These are phyloP conservation scores for Suhomyces faveliae DNA, from an alignment of 805 yeast species.

Conservation along the genomic window DNA sequence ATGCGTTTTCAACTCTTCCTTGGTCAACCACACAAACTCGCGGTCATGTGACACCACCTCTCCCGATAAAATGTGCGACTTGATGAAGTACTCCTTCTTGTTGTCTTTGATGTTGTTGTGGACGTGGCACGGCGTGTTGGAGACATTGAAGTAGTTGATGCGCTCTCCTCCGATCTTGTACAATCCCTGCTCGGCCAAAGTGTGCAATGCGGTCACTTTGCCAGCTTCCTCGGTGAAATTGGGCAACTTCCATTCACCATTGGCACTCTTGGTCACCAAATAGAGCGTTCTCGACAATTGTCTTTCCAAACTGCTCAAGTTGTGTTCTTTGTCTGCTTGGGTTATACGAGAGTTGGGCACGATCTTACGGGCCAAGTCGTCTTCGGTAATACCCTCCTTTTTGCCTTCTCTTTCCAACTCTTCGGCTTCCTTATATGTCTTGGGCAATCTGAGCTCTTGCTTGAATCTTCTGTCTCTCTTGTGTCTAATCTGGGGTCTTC, in stretches of 20 bases:
- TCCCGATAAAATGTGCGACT: conserved; percentile 88
- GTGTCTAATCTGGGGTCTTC: conserved; percentile 81
- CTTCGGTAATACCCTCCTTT: conserved; percentile 20
- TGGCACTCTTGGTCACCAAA: conserved; percentile 54
- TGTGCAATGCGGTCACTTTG: conserved; percentile 56
- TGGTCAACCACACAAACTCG: conserved; percentile 80
- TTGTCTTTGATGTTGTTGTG: conserved; percentile 39
- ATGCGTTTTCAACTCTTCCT: conserved; percentile 64
- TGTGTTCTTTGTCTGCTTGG: conserved; percentile 66
- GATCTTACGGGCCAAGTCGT: conserved; percentile 66
- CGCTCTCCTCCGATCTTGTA: conserved; percentile 67
- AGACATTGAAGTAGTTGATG: conserved; percentile 88
- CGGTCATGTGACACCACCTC: conserved; percentile 48
- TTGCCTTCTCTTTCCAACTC: conserved; percentile 17
- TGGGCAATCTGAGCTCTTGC: conserved; percentile 77
- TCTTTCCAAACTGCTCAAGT: conserved; percentile 72
- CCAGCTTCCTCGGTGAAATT: conserved; percentile 45
- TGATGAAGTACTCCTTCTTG: conserved; percentile 65
- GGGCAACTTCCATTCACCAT: conserved; percentile 76
- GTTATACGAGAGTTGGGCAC: conserved; percentile 70
- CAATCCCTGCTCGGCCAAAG: conserved; percentile 73
- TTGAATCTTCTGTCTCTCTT: conserved; percentile 85
- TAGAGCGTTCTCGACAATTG: conserved; percentile 77
- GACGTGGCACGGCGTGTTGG: conserved; percentile 80
- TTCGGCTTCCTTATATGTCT: conserved; percentile 45